Base-by-base conservation (phyloP, 192 early-diverging fungal species). In the Lobosporangium transversale region DNA sequence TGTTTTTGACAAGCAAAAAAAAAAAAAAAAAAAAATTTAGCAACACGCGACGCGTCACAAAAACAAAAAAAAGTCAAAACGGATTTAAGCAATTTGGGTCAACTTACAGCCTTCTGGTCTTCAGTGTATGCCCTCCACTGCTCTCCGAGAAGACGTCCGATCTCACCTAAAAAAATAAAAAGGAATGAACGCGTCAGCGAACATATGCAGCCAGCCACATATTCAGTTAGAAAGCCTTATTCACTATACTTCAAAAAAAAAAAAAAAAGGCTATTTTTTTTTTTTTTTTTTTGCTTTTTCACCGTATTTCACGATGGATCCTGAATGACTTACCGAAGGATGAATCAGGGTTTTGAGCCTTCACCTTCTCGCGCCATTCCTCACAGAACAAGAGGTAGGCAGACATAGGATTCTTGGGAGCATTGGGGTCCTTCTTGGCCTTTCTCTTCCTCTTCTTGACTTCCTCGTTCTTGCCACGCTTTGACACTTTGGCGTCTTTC, bases 341-440 rank as follows among this genome's bases (percentile, higher is more conserved):
- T 35, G 83, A 89, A 2, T 88, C 83, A 42, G 94, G 93, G 89
- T 95, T 93, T 49, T 92, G 86, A 45, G 88, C 87, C 86, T 92
- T 89, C 44, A 96, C 91, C 27, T 81, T 78, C 33, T 88, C 62
- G 51, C 96, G 86, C 83, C 89, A 90, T 62, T 89, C 94, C 81
- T 94, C 86, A 30, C 92, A 92, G 83, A 93, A 98, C 81, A 94
- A 85, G 84, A 98, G 90, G 87, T 94, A 98, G 20, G 93, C 94
- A 18, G 96, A 93, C 54, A 95, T 85, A 4, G 91, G 87, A 84
- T 92, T 92, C 88, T 98, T 98, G 82, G 96, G 96, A 17, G 91
- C 92, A 67, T 86, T 88, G 47, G 91, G 89, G 87, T 95, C 92
- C 89, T 97, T 95, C 88, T 93, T 93, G 68, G 83, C 73, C 53